Evolutionary conservation across 495 filamentous ascomycete genomes (phyloP).

Genomic region (Tuber microsphaerosporum): DNA sequence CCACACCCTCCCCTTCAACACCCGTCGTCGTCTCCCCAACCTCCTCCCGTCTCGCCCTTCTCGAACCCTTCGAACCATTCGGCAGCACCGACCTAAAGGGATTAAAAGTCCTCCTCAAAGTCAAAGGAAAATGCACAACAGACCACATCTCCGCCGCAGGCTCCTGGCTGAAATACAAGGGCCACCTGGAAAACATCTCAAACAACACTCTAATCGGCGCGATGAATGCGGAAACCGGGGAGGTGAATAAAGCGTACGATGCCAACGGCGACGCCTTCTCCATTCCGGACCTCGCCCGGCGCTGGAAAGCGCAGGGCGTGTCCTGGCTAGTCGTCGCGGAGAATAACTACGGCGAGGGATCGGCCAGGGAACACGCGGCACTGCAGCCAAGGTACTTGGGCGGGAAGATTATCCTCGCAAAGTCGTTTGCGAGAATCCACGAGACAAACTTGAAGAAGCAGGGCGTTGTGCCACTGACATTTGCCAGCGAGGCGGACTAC

Average conservation of each 20-base stretch:
- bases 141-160: conserved; percentile 97
- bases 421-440: conserved; percentile 93
- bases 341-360: conserved; percentile 96
- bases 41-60: conserved; percentile 77
- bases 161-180: conserved; percentile 98
- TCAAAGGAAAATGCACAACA: conserved; percentile 94
- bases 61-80: conserved; percentile 87
- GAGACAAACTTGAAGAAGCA: conserved; percentile 99
- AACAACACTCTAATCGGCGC: conserved; percentile 95
- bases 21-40: conserved; percentile 70
- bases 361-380: conserved; percentile 91
- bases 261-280: conserved; percentile 56
- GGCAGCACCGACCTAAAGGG: conserved; percentile 63
- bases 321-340: conserved; percentile 92
- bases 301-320: conserved; percentile 65
- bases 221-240: conserved; percentile 80
- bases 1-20: conserved; percentile 58
- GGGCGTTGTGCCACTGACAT: conserved; percentile 87
- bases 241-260: conserved; percentile 86
- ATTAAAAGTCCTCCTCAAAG: conserved; percentile 81
- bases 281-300: conserved; percentile 77
- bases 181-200: conserved; percentile 93
- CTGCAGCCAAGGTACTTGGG: conserved; percentile 91
- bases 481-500: conserved; percentile 81
- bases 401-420: conserved; percentile 76